Conservation (phyloP, 1,284 basidiomycete species). For the Cryptococcus amylolentus region DNA sequence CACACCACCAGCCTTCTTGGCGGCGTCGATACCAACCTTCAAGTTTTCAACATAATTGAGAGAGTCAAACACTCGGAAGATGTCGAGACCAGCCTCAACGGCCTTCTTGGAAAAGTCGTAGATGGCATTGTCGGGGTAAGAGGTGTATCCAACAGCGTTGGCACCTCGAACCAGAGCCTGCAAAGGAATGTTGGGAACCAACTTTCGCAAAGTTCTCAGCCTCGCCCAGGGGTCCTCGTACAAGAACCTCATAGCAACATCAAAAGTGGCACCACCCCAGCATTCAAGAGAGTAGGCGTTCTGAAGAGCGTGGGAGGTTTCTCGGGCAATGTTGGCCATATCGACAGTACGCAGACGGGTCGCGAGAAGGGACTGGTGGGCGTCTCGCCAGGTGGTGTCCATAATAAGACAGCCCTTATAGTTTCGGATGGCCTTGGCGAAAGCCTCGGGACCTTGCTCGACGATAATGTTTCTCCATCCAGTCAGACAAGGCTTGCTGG, state of each 20-base stretch:
- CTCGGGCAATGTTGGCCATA: conserved; percentile 98
- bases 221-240: conserved; percentile 99
- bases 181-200: conserved; percentile 98
- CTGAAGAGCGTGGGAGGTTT: conserved; percentile 89
- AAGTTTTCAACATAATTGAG: conserved; percentile 97
- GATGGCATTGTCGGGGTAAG: conserved; percentile 99
- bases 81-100: conserved; percentile 97
- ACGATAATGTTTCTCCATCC: conserved; percentile 99
- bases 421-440: conserved; percentile 94
- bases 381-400: conserved; percentile 99
- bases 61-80: conserved; percentile 99
- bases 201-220: conserved; percentile 85
- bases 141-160: conserved; percentile 98
- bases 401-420: conserved; percentile 94
- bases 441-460: conserved; percentile 95
- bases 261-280: conserved; percentile 99
- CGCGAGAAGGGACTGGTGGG: conserved; percentile 95
- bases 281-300: conserved; percentile 98
- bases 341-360: conserved; percentile 95
- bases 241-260: conserved; percentile 99
- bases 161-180: conserved; percentile 98
- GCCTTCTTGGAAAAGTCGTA: conserved; percentile 98
- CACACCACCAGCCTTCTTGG: conserved; percentile 99
- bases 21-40: conserved; percentile 95
- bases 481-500: conserved; percentile 72